Base-by-base conservation (phyloP, 2,329 filamentous ascomycete genomes). In the Truncatella angustata region DNA sequence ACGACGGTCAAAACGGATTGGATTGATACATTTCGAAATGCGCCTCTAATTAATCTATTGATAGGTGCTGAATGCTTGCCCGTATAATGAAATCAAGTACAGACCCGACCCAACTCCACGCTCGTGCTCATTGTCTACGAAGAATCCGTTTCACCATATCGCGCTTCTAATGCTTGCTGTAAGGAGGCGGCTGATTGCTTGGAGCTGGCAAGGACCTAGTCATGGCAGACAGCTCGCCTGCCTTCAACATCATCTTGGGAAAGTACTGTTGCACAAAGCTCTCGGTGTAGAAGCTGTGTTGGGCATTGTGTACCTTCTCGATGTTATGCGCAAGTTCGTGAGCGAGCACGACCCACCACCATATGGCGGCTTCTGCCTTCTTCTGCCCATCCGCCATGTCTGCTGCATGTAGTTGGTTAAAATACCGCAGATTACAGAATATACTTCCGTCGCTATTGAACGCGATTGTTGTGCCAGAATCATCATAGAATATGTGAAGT, bases 241-340 rank as follows among this genome's bases (percentile, higher is more conserved):
- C 73, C 68, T 80, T 84, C 30, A 70, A 63, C 62, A 88, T 79
- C 76, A 92, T 85, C 65, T 82, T 85, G 18, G 78, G 72, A 66
- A 92, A 91, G 69, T 91, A 93, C 63, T 89, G 81, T 54, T 88
- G 82, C 49, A 91, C 84, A 61, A 93, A 89, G 14, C 86, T 86
- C 71, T 93, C 88, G 23, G 87, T 93, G 65, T 94, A 96, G 66
- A 86, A 96, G 62, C 86, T 89, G 70, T 96, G 91, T 50, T 88
- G 81, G 14, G 88, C 77, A 63, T 87, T 87, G 69, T 97, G 93
- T 56, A 84, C 80, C 34, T 74, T 72, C 7, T 96, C 90, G 50
- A 99, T 73, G 67, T 99, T 99, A 72, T 99, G 94, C 53, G 94
- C 92, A 68, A 99, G 73, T 73, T 99, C 95, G 67, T 99, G 94